Percentiles rank a stretch among this genome's conserved stretches.
Evolutionary conservation across 345 rosid species (phyloP).

Genomic region (Carallia brachiata): DNA sequence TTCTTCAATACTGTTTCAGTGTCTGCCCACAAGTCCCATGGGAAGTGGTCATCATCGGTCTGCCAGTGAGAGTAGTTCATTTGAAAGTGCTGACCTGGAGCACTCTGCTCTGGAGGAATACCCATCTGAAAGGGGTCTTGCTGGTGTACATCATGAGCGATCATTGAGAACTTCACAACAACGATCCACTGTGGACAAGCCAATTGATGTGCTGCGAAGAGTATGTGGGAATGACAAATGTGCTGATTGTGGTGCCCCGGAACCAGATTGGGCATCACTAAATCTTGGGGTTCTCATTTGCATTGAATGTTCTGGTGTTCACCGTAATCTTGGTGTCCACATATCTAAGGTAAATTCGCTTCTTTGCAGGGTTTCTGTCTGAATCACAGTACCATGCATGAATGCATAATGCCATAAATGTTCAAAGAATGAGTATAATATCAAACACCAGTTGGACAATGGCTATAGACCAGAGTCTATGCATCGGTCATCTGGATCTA

Average conservation of each 20-base stretch:
- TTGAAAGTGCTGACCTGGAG: slow-evolving; percentile 91
- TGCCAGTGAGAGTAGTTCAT: slow-evolving; percentile 97
- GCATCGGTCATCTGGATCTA: neutral
- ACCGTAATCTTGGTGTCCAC: slow-evolving; percentile 98
- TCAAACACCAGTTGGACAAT: slow-evolving; percentile 2
- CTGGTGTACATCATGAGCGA: slow-evolving; percentile 56
- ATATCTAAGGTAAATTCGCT: slow-evolving; percentile 72
- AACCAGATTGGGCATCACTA: slow-evolving; percentile 99
- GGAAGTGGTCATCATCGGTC: slow-evolving; percentile 95
- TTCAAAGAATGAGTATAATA: neutral
- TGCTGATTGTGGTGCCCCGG: slow-evolving; percentile 98
- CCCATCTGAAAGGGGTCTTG: slow-evolving; percentile 64
- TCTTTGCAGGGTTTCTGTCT: neutral
- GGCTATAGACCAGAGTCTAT: neutral
- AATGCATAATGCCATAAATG: slow-evolving; percentile 1
- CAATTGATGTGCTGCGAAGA: slow-evolving; percentile 70
- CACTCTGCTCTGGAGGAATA: slow-evolving; percentile 73
- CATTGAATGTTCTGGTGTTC: slow-evolving; percentile 99
- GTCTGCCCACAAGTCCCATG: slow-evolving; percentile 71
- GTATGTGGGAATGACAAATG: slow-evolving; percentile 93
- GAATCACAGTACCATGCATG: neutral
- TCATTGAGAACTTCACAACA: slow-evolving; percentile 64
- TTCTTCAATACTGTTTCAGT: slow-evolving; percentile 46
- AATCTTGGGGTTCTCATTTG: slow-evolving; percentile 96
- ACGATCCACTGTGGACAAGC: slow-evolving; percentile 73